Conservation (phyloP, 1,284 basidiomycete species). For the Malassezia obtusa region DNA sequence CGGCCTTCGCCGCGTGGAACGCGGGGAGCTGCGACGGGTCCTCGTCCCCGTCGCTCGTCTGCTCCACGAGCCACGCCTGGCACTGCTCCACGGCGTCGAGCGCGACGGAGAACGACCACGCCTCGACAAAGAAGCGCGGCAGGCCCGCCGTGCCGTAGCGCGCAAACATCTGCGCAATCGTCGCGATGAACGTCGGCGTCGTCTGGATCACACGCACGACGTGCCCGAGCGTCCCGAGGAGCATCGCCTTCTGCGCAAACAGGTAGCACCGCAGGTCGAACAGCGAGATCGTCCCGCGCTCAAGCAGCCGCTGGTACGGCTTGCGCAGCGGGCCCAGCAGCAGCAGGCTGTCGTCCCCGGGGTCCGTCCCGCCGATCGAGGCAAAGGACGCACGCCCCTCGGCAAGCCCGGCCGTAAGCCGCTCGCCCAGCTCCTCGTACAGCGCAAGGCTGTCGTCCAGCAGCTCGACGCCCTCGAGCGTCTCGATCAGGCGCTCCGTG, state of each 20-base stretch:
- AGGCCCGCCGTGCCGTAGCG: conserved; percentile 55
- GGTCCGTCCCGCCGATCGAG: conserved; percentile 23
- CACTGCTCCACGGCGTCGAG: conserved; percentile 75
- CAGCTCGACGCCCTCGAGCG: conserved; percentile 80
- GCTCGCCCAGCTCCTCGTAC: conserved; percentile 81
- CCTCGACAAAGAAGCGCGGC: conserved; percentile 73
- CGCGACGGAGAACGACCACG: conserved; percentile 86
- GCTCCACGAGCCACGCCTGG: conserved; percentile 59
- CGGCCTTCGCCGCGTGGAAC: conserved; percentile 56
- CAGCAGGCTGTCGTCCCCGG: conserved; percentile 67
- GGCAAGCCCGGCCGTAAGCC: conserved; percentile 53
- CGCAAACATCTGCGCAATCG: conserved; percentile 64
- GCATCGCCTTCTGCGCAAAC: conserved; percentile 69
- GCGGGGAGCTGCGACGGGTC: conserved; percentile 17
- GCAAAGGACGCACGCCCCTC: conserved; percentile 31
- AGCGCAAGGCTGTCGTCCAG: conserved; percentile 77
- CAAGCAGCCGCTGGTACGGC: conserved; percentile 75
- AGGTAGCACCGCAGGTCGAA: conserved; percentile 91
- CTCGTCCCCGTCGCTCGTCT: conserved; percentile 19
- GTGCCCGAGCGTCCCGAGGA: conserved; percentile 64
- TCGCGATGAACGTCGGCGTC: conserved; percentile 62
- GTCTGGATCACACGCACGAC: conserved; percentile 62
- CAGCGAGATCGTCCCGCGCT: conserved; percentile 79
- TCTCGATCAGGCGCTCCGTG: conserved; percentile 84
- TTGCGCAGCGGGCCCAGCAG: conserved; percentile 72